Base-by-base conservation (phyloP, 805 yeast genomes). In the Kluyveromyces aestuarii region DNA sequence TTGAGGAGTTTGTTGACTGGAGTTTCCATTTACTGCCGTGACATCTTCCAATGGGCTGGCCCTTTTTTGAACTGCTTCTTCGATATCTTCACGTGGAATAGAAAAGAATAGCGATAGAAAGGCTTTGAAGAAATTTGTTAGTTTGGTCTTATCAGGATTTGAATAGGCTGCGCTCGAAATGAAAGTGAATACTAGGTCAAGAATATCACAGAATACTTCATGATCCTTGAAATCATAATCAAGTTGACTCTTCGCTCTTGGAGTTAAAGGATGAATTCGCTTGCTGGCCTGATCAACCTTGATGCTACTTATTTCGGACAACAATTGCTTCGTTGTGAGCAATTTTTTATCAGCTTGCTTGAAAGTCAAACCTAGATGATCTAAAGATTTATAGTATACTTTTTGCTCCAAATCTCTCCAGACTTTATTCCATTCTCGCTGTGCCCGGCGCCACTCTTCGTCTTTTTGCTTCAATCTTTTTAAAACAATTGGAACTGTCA, bases 331-430 rank as follows among this genome's bases (percentile, higher is more conserved):
- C 9, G 93, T 84, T 0, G 98, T 88, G 57, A 93, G 70, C 49
- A 88, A 70, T 66, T 93, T 91, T 66, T 93, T 91, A 68, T 93
- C 99, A 21, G 96, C 86, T 64, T 93, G 98, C 68, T 93, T 93
- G 72, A 93, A 93, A 0, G 97, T 90, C 58, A 93, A 75, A 1
- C 99, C 99, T 53, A 91, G 72, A 65, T 93, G 99, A 64, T 93
- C 99, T 55, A 93, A 73, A 2, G 96, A 87, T 67, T 93, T 93
- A 72, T 81, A 87, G 65, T 86, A 90, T 0, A 89, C 96, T 60
- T 88, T 90, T 62, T 90, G 96, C 67, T 93, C 99, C 69, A 95
- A 81, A 68, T 91, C 98, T 62, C 99, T 81, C 99, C 99, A 93
- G 13, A 89, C 95, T 64, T 91, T 91, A 69, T 91, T 91, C 98